phyloP scores from a whole-genome alignment of 805 yeast genomes.

The Metschnikowia continentalis region DNA sequence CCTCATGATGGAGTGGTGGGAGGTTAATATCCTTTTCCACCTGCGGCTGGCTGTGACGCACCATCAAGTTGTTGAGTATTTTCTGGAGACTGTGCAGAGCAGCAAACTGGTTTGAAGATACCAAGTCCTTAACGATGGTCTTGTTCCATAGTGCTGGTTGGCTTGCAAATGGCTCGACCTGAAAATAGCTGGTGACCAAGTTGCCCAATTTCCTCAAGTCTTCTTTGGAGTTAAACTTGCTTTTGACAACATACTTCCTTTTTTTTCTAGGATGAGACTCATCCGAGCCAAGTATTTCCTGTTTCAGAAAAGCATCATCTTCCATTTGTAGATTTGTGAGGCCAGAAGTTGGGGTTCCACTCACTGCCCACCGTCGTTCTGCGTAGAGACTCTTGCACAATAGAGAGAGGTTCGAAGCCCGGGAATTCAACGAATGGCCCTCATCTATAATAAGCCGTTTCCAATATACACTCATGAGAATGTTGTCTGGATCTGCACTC shows the following conservation, averaged over 20 bases:
- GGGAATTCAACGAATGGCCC: conserved; percentile 62
- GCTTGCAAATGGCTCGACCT: conserved; percentile 54
- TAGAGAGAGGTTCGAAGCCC: conserved; percentile 45
- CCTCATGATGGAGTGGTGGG: conserved; percentile 57
- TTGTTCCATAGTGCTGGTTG: conserved; percentile 46
- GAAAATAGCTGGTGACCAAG: conserved; percentile 49
- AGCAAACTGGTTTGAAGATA: conserved; percentile 32
- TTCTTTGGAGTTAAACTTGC: conserved; percentile 46
- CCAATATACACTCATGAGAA: conserved; percentile 50
- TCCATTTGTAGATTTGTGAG: conserved; percentile 54
- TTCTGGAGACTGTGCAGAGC: conserved; percentile 38
- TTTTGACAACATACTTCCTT: conserved; percentile 44
- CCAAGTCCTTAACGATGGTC: conserved; percentile 46
- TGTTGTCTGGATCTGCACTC: conserved; percentile 23
- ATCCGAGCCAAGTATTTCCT: conserved; percentile 3
- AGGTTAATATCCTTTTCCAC: conserved; percentile 52
- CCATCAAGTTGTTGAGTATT: conserved; percentile 46
- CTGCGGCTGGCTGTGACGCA: conserved; percentile 53
- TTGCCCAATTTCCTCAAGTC: conserved; percentile 54
- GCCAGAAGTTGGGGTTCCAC: conserved; percentile 76
- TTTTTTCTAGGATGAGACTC: conserved; percentile 11
- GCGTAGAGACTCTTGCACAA: conserved; percentile 46
- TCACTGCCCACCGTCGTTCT: conserved; percentile 70
- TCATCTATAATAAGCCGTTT: conserved; percentile 71
- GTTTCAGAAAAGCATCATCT: not conserved